These are phyloP conservation scores for Pleomassaria siparia DNA, from an alignment of 2,329 filamentous ascomycete species.

Conservation along the genomic window DNA sequence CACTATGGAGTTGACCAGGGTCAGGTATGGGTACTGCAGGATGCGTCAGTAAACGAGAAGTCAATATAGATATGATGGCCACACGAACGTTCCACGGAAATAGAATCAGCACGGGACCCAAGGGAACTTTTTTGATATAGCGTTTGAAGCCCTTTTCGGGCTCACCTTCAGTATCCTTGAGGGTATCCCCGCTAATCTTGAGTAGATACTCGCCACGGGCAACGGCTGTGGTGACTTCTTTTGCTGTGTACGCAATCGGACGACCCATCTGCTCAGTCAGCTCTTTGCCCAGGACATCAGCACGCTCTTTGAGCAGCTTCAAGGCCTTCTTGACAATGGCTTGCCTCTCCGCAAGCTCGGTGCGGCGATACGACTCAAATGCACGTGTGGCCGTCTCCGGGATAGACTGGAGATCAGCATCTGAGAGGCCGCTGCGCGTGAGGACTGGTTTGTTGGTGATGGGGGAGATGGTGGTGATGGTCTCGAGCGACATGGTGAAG, in stretches of 20 bases:
- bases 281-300: constrained; percentile 80
- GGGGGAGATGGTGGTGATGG: constrained; percentile 80
- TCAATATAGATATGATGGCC: constrained; percentile 11
- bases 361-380: constrained; percentile 76
- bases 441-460: constrained; percentile 83
- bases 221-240: constrained; percentile 82
- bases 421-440: constrained; percentile 73
- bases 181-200: constrained; percentile 75
- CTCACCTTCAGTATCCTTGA: constrained; percentile 81
- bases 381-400: constrained; percentile 71
- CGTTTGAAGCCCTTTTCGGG: constrained; percentile 85
- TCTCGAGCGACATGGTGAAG: constrained; percentile 55
- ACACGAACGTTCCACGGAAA: constrained; percentile 92
- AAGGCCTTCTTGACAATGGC: constrained; percentile 80
- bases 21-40: constrained; percentile 85
- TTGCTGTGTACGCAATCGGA: constrained; percentile 82
- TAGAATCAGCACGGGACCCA: constrained; percentile 84
- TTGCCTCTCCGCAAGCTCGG: constrained; percentile 73
- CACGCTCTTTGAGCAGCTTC: constrained; percentile 66
- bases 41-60: constrained; percentile 19
- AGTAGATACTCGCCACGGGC: constrained; percentile 84
- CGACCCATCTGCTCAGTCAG: constrained; percentile 94
- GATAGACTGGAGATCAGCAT: constrained; percentile 69
- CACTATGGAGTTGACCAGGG: constrained; percentile 87
- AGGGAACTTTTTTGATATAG: constrained; percentile 83